phyloP scores from a whole-genome alignment of 1,284 basidiomycete species.

The Clitocybe nebularis region DNA sequence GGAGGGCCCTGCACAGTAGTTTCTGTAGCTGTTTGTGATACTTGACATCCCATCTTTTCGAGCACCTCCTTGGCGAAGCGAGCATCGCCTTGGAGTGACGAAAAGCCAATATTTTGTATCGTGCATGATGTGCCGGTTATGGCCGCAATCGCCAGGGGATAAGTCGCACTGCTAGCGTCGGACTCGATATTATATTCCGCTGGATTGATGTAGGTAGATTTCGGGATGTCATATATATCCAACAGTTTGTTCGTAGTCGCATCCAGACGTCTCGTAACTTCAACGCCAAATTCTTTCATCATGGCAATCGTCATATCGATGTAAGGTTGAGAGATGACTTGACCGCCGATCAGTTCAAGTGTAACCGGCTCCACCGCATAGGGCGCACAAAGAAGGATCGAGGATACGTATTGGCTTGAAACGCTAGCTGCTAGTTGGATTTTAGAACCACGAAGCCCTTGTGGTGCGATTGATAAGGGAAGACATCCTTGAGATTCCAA shows the following conservation, averaged over 20 bases:
- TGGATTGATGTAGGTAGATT: constrained; percentile 78
- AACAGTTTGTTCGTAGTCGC: constrained; percentile 56
- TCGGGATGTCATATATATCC: constrained; percentile 89
- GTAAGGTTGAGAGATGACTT: constrained; percentile 98
- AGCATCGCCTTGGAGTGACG: constrained; percentile 94
- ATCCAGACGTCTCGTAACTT: constrained; percentile 72
- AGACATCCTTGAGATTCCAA: constrained; percentile 82
- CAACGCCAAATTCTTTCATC: constrained; percentile 93
- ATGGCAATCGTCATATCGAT: constrained; percentile 99
- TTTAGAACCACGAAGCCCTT: constrained; percentile 81
- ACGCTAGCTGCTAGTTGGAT: constrained; percentile 93
- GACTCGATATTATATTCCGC: constrained; percentile 87
- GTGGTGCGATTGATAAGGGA: constrained; percentile 81
- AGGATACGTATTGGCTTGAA: constrained; percentile 97
- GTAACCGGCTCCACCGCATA: constrained; percentile 83
- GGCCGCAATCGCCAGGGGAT: constrained; percentile 94
- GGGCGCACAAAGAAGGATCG: constrained; percentile 93
- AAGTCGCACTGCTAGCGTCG: constrained; percentile 95
- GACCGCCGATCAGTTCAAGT: constrained; percentile 87
- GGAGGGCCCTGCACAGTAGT: constrained; percentile 94
- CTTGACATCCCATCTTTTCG: constrained; percentile 91
- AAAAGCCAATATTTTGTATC: constrained; percentile 87
- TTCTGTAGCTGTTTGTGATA: constrained; percentile 82
- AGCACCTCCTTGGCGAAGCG: constrained; percentile 92
- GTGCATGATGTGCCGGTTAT: constrained; percentile 95